A percentile compares a stretch with the other conserved stretches of the same genome.
phyloP scores from a whole-genome alignment of 2,329 filamentous ascomycete species.

The Pseudocercospora macadamiae region DNA sequence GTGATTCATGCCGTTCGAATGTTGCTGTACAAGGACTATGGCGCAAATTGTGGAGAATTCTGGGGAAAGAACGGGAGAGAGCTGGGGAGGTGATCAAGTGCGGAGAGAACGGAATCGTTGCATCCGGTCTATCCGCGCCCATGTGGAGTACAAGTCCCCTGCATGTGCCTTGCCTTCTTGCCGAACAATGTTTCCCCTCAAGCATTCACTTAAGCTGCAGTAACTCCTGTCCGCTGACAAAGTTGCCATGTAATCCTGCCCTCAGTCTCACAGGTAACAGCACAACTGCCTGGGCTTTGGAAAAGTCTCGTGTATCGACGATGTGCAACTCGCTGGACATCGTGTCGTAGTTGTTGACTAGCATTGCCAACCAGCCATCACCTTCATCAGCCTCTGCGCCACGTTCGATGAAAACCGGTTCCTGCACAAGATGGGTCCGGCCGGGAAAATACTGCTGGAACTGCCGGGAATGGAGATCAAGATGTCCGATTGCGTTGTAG shows the following conservation, averaged over 20 bases:
- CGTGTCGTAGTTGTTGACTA: constrained; percentile 40
- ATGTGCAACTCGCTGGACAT: constrained; percentile 30
- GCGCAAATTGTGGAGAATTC: no score
- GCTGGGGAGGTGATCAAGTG: background rate
- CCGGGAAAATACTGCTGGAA: constrained; percentile 42
- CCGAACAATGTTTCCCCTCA: no score
- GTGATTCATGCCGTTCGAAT: background rate
- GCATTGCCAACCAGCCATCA: constrained; percentile 55
- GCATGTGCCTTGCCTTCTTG: no score
- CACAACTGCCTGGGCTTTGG: constrained; percentile 44
- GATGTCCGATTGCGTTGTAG: constrained; percentile 24
- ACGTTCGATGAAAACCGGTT: constrained; percentile 57
- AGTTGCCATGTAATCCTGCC: constrained; percentile 16
- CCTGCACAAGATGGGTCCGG: constrained; percentile 52
- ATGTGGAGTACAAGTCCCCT: no score
- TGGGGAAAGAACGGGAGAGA: background rate
- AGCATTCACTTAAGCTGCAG: background rate
- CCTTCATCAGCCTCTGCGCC: constrained; percentile 48
- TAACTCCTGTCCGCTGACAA: constrained; percentile 19
- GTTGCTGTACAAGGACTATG: no score
- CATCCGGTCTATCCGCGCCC: background rate
- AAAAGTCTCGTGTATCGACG: constrained; percentile 46
- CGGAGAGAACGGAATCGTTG: background rate
- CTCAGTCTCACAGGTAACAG: constrained; percentile 42
- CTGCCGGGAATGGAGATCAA: constrained; percentile 28